A percentile compares a stretch with the other conserved stretches of the same genome.
Evolutionary conservation across 202 grass and related monocot genomes (phyloP).

Genomic region (Brachypodium distachyon): DNA sequence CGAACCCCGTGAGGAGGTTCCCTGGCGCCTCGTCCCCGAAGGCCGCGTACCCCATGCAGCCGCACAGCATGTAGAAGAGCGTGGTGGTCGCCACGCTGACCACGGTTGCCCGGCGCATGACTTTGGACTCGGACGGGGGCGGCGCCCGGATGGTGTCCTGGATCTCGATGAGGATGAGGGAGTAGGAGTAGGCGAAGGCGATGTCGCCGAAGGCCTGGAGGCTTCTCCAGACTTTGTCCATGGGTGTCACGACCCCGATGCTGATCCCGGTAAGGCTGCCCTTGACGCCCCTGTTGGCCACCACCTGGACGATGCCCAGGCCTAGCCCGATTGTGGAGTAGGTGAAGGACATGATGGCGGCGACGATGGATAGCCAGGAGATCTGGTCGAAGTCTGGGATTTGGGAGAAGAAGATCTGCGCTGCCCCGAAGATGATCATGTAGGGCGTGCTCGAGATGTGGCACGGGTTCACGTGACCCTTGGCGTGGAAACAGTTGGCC

Average conservation of each 20-base stretch:
- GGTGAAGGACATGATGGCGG: constrained; percentile 94
- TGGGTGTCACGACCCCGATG: constrained; percentile 62
- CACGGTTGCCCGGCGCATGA: constrained; percentile 83
- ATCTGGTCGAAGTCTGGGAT: constrained; percentile 98
- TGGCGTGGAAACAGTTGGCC: constrained; percentile 81
- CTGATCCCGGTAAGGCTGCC: constrained; percentile 93
- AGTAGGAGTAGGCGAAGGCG: constrained; percentile 99
- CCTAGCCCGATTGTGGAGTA: constrained; percentile 79
- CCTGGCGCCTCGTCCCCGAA: constrained; percentile 70
- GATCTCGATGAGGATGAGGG: constrained; percentile 96
- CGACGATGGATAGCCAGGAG: constrained; percentile 88
- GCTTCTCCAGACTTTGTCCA: constrained; percentile 86
- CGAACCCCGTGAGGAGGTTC: constrained; percentile 92
- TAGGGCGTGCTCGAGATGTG: constrained; percentile 71
- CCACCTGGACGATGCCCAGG: constrained; percentile 74
- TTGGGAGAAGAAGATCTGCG: constrained; percentile 79
- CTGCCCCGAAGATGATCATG: constrained; percentile 94
- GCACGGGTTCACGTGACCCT: constrained; percentile 66
- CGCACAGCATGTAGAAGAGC: constrained; percentile 97
- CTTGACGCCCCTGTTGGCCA: constrained; percentile 49
- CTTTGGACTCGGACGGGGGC: constrained; percentile 78
- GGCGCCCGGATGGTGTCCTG: constrained; percentile 84
- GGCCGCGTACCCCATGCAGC: constrained; percentile 87
- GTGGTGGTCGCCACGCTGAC: constrained; percentile 83
- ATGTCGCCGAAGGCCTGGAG: constrained; percentile 95